Evolutionary conservation across 441 rosid species (phyloP).

Genomic region (Gossypium schwendimanii): DNA sequence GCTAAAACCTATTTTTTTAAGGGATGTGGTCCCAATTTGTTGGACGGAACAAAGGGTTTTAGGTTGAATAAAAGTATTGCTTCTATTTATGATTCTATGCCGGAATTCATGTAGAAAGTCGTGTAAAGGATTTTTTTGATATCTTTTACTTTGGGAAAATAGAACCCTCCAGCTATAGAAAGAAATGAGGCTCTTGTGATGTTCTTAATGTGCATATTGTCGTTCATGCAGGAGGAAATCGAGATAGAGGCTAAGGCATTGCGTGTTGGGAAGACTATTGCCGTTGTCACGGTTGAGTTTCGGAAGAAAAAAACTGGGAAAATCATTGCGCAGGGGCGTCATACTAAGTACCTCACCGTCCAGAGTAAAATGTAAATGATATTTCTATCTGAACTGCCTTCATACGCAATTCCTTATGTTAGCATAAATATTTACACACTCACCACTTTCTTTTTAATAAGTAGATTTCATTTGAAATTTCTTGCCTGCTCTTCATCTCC

Average conservation of each 20-base stretch:
- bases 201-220: conserved; percentile 2
- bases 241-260: conserved; percentile 55
- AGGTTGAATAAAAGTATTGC: background rate
- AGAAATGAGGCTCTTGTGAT: background rate
- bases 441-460: background rate
- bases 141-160: background rate
- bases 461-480: background rate
- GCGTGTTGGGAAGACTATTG: conserved; percentile 77
- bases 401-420: background rate
- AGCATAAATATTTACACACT: background rate
- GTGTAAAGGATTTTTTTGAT: background rate
- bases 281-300: conserved; percentile 61
- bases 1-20: background rate
- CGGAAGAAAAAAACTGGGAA: conserved; percentile 74
- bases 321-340: conserved; percentile 82
- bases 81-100: background rate
- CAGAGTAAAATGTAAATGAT: conserved; percentile 43
- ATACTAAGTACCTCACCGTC: conserved; percentile 62
- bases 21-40: background rate
- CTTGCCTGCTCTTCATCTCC: background rate
- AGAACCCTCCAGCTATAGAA: background rate
- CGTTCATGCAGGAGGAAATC: conserved; percentile 56
- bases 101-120: background rate
- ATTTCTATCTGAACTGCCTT: background rate
- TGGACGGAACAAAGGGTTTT: background rate